Percentiles rank a stretch among this genome's conserved stretches.
These are phyloP conservation scores for Orbilia ellipsospora DNA, from an alignment of 2,329 filamentous ascomycete genomes.

Conservation along the genomic window DNA sequence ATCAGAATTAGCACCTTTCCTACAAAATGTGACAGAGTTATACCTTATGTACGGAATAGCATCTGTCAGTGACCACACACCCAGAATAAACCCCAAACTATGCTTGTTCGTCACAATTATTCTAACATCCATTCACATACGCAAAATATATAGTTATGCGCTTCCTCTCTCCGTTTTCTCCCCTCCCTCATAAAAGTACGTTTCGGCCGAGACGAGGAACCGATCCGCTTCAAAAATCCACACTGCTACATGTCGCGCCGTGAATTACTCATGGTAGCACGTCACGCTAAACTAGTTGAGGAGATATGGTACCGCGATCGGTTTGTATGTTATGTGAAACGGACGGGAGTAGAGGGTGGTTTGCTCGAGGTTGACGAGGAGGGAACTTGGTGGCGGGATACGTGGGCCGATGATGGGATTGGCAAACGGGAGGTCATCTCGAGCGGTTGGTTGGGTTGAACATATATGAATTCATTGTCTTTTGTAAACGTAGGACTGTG, in stretches of 20 bases:
- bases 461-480: too few species aligned
- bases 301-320: slow-evolving; percentile 37
- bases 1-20: slow-evolving; percentile 21
- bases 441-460: slow-evolving; percentile 25
- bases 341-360: not conserved
- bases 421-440: slow-evolving; percentile 24
- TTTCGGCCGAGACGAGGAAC: slow-evolving; percentile 26
- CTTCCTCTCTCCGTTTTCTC: slow-evolving; percentile 7
- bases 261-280: slow-evolving; percentile 24
- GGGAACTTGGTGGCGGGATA: slow-evolving; percentile 36
- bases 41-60: slow-evolving; percentile 6
- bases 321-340: slow-evolving; percentile 29
- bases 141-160: slow-evolving; percentile 18
- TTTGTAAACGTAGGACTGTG: too few species aligned
- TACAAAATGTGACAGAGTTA: slow-evolving; percentile 21
- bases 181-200: slow-evolving; percentile 30
- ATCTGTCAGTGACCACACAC: slow-evolving; percentile 7
- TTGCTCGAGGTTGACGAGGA: slow-evolving; percentile 25
- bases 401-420: slow-evolving; percentile 41
- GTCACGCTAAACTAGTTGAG: not conserved
- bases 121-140: not conserved
- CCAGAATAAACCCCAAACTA: not conserved
- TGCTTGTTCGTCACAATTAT: too few species aligned
- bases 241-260: slow-evolving; percentile 42
- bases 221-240: slow-evolving; percentile 17